Evolutionary conservation across 148 eudicot species (phyloP).

Genomic region (Gaultheria prostrata): DNA sequence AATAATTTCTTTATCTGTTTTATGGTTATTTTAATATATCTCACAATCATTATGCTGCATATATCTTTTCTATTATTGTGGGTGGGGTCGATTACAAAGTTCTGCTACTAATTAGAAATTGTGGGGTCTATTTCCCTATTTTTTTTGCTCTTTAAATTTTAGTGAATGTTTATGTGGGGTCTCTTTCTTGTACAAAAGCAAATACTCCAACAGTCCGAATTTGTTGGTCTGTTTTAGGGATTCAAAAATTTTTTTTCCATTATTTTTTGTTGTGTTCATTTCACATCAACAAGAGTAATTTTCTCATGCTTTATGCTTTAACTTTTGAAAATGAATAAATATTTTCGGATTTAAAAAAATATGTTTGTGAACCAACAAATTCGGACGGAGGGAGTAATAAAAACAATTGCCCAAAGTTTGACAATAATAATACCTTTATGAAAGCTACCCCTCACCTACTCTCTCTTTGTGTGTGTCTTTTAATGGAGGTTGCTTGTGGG

Average conservation of each 20-base stretch:
- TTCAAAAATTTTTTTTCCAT: too few species aligned
- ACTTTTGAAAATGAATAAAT: too few species aligned
- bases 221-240: too few species aligned
- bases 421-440: slow-evolving; percentile 33
- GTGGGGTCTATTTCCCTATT: slow-evolving; percentile 32
- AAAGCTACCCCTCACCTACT: slow-evolving; percentile 37
- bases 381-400: too few species aligned
- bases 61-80: neutral
- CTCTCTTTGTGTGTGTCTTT: slow-evolving; percentile 13
- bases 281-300: too few species aligned
- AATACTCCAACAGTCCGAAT: too few species aligned
- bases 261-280: too few species aligned
- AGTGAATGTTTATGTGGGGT: slow-evolving; percentile 26
- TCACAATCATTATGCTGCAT: neutral
- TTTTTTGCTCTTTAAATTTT: slow-evolving; percentile 5
- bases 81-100: neutral
- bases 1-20: neutral
- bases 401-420: slow-evolving; percentile 38
- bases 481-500: slow-evolving; percentile 25
- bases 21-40: neutral
- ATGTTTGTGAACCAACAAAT: too few species aligned
- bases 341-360: too few species aligned
- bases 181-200: slow-evolving; percentile 16
- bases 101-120: neutral
- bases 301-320: too few species aligned